Evolutionary conservation across 139 green algal genomes (phyloP).

Genomic region (Chlorella sp.): DNA sequence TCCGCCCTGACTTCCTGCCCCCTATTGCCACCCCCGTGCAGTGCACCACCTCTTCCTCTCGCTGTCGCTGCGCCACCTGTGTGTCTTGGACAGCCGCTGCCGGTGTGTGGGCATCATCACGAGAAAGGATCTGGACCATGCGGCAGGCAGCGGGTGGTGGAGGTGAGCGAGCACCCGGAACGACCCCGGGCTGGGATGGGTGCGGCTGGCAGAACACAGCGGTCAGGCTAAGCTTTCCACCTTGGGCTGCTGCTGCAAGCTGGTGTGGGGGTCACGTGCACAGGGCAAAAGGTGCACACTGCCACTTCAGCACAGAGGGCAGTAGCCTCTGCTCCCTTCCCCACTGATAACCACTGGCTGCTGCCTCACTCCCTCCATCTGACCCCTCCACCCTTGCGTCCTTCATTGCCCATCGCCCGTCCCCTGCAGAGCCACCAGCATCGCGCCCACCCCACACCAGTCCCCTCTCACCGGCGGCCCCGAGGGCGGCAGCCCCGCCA

Average conservation of each 20-base stretch:
- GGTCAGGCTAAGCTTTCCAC: too few relatives aligned
- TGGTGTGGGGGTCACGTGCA: too few relatives aligned
- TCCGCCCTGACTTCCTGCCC: not conserved
- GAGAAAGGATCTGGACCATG: slow-evolving; percentile 89
- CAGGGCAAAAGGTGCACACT: not conserved
- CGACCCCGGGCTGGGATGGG: not conserved
- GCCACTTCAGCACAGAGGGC: not conserved
- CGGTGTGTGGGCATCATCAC: slow-evolving; percentile 92
- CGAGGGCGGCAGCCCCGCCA: not conserved
- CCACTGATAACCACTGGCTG: not conserved
- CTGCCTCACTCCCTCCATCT: not conserved
- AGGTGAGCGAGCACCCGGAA: too few relatives aligned
- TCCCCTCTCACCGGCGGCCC: not conserved
- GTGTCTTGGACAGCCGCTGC: slow-evolving; percentile 80
- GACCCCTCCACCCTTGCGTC: not conserved
- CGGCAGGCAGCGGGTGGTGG: slow-evolving; percentile 58
- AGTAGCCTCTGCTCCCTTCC: not conserved
- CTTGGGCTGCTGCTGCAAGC: too few relatives aligned
- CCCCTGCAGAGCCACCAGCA: slow-evolving; percentile 23
- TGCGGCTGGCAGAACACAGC: too few relatives aligned
- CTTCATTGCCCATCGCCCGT: not conserved
- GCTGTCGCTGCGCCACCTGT: slow-evolving; percentile 92
- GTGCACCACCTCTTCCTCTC: slow-evolving; percentile 81
- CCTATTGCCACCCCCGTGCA: slow-evolving; percentile 15
- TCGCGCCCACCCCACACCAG: slow-evolving; percentile 31